Conservation (phyloP, 148 eudicot species). For the Polygonum aviculare region DNA sequence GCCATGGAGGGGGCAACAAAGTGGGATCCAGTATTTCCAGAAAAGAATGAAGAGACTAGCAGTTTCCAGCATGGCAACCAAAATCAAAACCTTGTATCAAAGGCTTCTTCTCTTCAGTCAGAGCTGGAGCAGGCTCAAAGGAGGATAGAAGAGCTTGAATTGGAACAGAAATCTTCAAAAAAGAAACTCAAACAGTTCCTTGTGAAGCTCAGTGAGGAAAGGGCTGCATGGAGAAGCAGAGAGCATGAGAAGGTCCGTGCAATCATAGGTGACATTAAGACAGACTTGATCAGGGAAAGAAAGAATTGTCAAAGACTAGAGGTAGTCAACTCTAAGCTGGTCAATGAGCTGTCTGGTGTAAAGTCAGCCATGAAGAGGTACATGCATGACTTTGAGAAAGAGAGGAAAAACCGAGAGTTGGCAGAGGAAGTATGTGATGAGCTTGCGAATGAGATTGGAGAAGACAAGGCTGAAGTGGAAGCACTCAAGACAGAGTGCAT, state of each 20-base stretch:
- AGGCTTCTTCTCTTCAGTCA: constrained; percentile 42
- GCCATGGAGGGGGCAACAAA: constrained; percentile 95
- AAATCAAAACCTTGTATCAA: constrained; percentile 26
- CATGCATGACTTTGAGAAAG: constrained; percentile 72
- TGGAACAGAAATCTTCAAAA: constrained; percentile 30
- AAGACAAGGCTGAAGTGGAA: constrained; percentile 27
- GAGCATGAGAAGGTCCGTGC: constrained; percentile 89
- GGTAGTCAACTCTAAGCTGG: constrained; percentile 68
- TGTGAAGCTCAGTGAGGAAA: constrained; percentile 77
- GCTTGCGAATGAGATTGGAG: constrained; percentile 38
- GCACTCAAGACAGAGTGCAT: constrained; percentile 14
- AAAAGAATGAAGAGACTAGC: constrained; percentile 29
- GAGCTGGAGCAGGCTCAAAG: constrained; percentile 31
- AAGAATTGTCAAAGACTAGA: constrained; percentile 71
- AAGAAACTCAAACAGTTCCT: constrained; percentile 39
- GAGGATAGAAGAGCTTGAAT: constrained; percentile 30
- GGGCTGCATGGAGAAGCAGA: constrained; percentile 81
- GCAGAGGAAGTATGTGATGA: constrained; percentile 46
- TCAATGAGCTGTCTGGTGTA: constrained; percentile 59
- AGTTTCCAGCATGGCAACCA: constrained; percentile 27
- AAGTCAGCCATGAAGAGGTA: constrained; percentile 55
- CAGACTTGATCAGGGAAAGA: constrained; percentile 61
- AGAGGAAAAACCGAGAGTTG: constrained; percentile 59
- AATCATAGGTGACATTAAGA: constrained; percentile 61
- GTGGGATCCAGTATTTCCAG: constrained; percentile 64